A percentile compares a stretch with the other conserved stretches of the same genome.
phyloP scores from a whole-genome alignment of 805 yeast species.

The Candida jianshihensis region DNA sequence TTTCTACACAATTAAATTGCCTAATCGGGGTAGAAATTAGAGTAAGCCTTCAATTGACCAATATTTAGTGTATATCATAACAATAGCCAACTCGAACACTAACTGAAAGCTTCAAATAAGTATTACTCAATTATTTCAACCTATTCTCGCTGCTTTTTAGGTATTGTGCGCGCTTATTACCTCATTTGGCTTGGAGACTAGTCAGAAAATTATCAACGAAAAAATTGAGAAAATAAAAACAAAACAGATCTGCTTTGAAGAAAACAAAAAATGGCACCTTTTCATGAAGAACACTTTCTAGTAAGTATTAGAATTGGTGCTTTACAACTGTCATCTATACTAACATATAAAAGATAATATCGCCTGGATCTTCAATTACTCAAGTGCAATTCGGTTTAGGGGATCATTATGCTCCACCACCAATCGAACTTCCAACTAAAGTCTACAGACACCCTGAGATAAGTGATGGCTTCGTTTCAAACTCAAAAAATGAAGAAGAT shows the following conservation, averaged over 20 bases:
- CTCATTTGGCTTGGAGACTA: neutral
- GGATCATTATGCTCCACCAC: conserved; percentile 71
- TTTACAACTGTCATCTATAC: neutral
- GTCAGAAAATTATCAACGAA: neutral
- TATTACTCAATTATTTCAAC: no score
- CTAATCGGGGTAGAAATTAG: neutral
- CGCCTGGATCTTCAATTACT: conserved; percentile 74
- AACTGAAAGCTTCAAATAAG: no score
- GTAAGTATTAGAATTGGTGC: conserved; percentile 7
- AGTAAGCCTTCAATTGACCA: no score
- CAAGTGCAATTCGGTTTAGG: conserved; percentile 72
- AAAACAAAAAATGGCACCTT: conserved; percentile 25
- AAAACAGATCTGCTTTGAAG: neutral
- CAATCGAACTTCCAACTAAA: conserved; percentile 66
- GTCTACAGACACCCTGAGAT: conserved; percentile 46
- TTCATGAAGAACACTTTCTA: conserved; percentile 21
- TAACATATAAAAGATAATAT: conserved; percentile 41
- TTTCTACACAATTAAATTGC: neutral
- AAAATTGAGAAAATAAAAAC: neutral
- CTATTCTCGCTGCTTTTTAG: no score
- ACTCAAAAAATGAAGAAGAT: conserved; percentile 26
- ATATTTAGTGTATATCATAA: no score
- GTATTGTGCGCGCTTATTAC: neutral
- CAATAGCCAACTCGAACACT: no score
- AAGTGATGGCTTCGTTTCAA: conserved; percentile 26